Conservation (phyloP, 768 basidiomycete species). For the Crucibulum laeve region DNA sequence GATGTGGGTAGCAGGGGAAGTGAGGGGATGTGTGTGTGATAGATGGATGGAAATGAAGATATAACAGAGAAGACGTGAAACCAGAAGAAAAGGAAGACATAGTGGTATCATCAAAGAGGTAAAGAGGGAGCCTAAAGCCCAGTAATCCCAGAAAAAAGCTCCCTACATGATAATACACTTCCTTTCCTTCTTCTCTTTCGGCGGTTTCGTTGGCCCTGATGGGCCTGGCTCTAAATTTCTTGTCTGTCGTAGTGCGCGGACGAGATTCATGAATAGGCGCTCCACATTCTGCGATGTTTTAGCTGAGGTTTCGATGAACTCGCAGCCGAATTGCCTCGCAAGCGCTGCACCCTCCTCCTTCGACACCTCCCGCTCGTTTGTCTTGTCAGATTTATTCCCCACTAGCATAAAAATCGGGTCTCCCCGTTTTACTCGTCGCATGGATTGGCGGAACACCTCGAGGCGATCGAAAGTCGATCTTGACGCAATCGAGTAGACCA, state of each 20-base stretch:
- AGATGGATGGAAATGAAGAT: slow-evolving; percentile 17
- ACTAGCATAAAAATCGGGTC: slow-evolving; percentile 90
- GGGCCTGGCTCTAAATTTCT: slow-evolving; percentile 46
- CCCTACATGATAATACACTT: slow-evolving; percentile 80
- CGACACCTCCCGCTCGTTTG: slow-evolving; percentile 87
- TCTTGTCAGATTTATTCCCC: slow-evolving; percentile 94
- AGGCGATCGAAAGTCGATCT: slow-evolving; percentile 87
- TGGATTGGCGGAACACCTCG: slow-evolving; percentile 85
- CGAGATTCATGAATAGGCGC: slow-evolving; percentile 81
- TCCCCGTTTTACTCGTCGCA: slow-evolving; percentile 82
- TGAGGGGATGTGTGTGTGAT: slow-evolving; percentile 19
- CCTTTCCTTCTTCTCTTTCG: slow-evolving; percentile 41
- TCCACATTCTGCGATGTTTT: slow-evolving; percentile 94
- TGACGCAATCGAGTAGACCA: slow-evolving; percentile 97
- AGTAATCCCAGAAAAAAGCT: slow-evolving; percentile 55
- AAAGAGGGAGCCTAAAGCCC: slow-evolving; percentile 70
- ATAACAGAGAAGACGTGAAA: slow-evolving; percentile 17
- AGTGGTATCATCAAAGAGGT: slow-evolving; percentile 84
- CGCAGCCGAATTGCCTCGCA: slow-evolving; percentile 83
- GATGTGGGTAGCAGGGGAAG: slow-evolving; percentile 11
- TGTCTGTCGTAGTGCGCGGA: slow-evolving; percentile 76
- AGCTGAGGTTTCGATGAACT: slow-evolving; percentile 95
- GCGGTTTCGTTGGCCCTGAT: slow-evolving; percentile 31
- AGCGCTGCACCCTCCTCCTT: slow-evolving; percentile 82
- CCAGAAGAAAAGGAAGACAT: slow-evolving; percentile 27